Evolutionary conservation across 192 early-diverging fungal species (phyloP), one percentile per base, ranked within the genome.

Genomic region (Gaertneriomyces sp.): DNA sequence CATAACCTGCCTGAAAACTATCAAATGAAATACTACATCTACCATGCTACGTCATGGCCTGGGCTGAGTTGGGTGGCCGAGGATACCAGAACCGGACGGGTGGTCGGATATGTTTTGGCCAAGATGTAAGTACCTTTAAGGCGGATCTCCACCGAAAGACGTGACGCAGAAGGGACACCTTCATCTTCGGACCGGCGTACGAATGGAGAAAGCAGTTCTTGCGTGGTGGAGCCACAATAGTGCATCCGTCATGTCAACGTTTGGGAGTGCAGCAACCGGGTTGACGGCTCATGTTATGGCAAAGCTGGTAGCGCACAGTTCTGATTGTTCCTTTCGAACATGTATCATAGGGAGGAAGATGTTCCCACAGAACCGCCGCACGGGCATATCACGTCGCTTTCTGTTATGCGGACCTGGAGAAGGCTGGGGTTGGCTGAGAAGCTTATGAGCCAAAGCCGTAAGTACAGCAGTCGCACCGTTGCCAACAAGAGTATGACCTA

Each of bases 1-100:
- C 81, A 85, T 60, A 98, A 99, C 76, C 82, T 99, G 44, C 97
- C 97, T 7, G 97, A 99, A 79, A 99, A 99, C 87, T 99, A 99
- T 76, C 91, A 93, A 72, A 95, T 99, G 91, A 99, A 99, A 77
- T 99, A 99, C 61, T 98, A 89, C 82, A 85, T 84, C 43, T 81
- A 81, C 69, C 79, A 81, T 53, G 58, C 74, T 6, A 44, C 72
- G 40, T 78, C 79, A 16, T 81, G 79, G 79, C 79, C 79, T 11
- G 93, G 95, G 76, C 85, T 99, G 8, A 94, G 93, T 41, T 94
- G 86, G 63, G 95, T 99, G 6, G 97, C 97, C 17, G 92, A 93
- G 77, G 89, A 96, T 74, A 84, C 88, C 54, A 88, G 92, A 64
- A 33, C 25, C 25, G 91, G 92, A 25, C 87, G 89, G 45, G 88